A percentile compares a stretch with the other conserved stretches of the same genome.
These are phyloP conservation scores for Nicotiana tabacum DNA, from an alignment of 257 asterid species.

Conservation along the genomic window DNA sequence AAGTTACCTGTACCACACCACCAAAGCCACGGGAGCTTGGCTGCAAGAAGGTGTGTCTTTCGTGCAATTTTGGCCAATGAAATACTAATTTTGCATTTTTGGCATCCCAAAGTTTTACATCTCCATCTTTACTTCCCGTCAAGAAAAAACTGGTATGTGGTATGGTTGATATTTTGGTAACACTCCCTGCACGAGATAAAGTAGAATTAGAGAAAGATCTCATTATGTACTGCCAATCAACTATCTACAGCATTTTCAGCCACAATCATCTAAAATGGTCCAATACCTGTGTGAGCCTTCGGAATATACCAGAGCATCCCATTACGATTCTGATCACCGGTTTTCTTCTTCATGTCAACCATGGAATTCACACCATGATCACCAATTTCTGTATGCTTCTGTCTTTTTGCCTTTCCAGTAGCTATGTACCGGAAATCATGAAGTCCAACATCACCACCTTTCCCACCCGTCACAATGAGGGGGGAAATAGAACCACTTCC, in stretches of 20 bases:
- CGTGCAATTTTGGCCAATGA: conserved; percentile 98
- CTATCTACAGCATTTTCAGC: conserved; percentile 6
- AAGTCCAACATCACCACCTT: conserved; percentile 92
- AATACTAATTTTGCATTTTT: conserved; percentile 73
- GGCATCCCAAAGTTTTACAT: conserved; percentile 99
- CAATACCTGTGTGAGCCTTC: conserved; percentile 94
- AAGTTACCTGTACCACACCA: conserved; percentile 79
- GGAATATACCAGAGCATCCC: conserved; percentile 99
- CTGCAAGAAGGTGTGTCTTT: conserved; percentile 85
- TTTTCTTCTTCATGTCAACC: conserved; percentile 59
- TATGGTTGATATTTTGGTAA: conserved; percentile 78
- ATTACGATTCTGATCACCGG: conserved; percentile 94
- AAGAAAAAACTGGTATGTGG: conserved; percentile 92
- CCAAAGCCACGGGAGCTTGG: conserved; percentile 87
- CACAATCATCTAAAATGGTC: conserved; percentile 5
- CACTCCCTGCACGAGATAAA: conserved; percentile 54
- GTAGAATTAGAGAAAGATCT: conserved; percentile 21
- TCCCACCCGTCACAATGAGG: conserved; percentile 90
- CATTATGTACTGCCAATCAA: conserved; percentile 7
- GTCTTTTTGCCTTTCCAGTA: conserved; percentile 87
- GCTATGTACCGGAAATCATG: conserved; percentile 99
- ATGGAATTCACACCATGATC: conserved; percentile 55
- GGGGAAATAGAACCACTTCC: conserved; percentile 97
- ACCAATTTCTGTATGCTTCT: conserved; percentile 58
- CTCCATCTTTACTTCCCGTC: conserved; percentile 99